A percentile compares a stretch with the other conserved stretches of the same genome.
These are phyloP conservation scores for Cerrena zonata DNA, from an alignment of 1,284 basidiomycete genomes.

Conservation along the genomic window DNA sequence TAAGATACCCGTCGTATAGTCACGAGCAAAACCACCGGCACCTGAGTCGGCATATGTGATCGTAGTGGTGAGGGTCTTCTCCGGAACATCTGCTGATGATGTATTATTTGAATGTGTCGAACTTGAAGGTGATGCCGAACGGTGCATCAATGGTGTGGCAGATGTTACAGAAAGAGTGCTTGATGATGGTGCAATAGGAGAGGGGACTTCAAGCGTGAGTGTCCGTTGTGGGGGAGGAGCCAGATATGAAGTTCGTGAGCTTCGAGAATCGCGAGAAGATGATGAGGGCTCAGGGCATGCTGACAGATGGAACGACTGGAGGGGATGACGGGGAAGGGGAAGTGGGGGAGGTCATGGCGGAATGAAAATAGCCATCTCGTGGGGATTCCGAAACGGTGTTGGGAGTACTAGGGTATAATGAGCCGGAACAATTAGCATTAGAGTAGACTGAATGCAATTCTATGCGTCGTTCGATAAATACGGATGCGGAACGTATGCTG, in stretches of 20 bases:
- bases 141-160: conserved; percentile 12
- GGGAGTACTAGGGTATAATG: conserved; percentile 17
- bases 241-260: conserved; percentile 9
- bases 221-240: conserved; percentile 4
- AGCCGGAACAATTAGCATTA: conserved; percentile 7
- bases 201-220: conserved; percentile 15
- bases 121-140: conserved; percentile 26
- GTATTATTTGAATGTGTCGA: conserved; percentile 19
- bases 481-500: conserved; percentile 29
- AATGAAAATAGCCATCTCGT: background rate
- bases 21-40: conserved; percentile 45
- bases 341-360: background rate
- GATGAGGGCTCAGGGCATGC: conserved; percentile 12
- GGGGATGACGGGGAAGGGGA: too few relatives aligned
- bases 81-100: conserved; percentile 26
- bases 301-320: conserved; percentile 21
- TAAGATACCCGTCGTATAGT: conserved; percentile 48
- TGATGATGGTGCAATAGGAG: conserved; percentile 14
- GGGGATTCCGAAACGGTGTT: conserved; percentile 20
- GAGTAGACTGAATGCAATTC: conserved; percentile 27
- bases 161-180: conserved; percentile 8
- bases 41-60: conserved; percentile 48
- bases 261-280: conserved; percentile 1
- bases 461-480: conserved; percentile 36
- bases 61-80: conserved; percentile 45